Evolutionary conservation across 2,329 filamentous ascomycete species (phyloP), one percentile per base, ranked within the genome.

Genomic region (Cercospora zeae-maydis): DNA sequence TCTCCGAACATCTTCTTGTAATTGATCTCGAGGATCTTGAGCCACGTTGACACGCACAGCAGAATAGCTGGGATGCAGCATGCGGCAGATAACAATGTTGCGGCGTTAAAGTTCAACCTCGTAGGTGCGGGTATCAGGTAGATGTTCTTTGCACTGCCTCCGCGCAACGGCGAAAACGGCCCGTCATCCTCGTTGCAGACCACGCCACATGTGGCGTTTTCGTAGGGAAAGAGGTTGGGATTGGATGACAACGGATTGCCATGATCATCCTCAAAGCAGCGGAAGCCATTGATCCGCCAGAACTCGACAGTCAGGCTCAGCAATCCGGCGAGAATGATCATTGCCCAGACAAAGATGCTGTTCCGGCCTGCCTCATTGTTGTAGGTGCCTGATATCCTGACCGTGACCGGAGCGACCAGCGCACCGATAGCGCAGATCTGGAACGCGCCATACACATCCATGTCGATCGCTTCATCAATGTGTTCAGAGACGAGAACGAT

Each of bases 381-480:
- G 70, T 89, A 89, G 0, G 86, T 89, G 14, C 75, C 75, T 1
- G 86, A 89, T 47, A 86, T 73, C 64, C 82, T 80, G 21, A 87
- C 85, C 0, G 86, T 88, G 0, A 86, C 79, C 0, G 87, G 87
- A 3, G 84, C 87, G 1, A 85, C 84, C 3, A 90, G 68, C 14
- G 89, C 86, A 11, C 85, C 87, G 37, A 90, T 86, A 0, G 86
- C 81, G 63, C 87, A 89, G 0, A 89, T 72, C 66, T 90, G 87
- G 65, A 89, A 88, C 8, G 86, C 86, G 1, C 87, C 87, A 61
- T 83, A 90, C 3, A 89, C 78, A 67, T 90, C 87, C 82, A 90
- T 84, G 69, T 89, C 87, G 13, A 88, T 81, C 13, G 84, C 86
- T 87, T 86, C 79, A 62, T 84, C 77, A n/a, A 81, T 78, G 70